Conservation (phyloP, 2,329 filamentous ascomycete species). For the Exophiala calicioides region DNA sequence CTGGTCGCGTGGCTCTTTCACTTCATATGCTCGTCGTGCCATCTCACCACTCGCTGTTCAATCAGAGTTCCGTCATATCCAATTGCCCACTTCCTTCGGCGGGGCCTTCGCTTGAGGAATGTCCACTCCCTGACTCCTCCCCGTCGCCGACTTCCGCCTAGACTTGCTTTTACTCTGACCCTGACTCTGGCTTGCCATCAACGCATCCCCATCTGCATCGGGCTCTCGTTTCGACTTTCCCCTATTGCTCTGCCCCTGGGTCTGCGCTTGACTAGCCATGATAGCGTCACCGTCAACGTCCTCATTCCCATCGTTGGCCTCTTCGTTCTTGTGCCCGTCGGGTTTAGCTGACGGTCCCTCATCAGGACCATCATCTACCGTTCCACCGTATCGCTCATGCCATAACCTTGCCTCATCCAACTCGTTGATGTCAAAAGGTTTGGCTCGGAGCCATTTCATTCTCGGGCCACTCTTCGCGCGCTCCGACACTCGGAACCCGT, state of each 20-base stretch:
- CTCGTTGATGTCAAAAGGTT: constrained; percentile 76
- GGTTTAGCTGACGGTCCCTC: constrained; percentile 42
- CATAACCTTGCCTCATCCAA: constrained; percentile 68
- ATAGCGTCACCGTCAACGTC: constrained; percentile 26
- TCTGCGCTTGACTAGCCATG: constrained; percentile 28
- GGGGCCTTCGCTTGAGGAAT: constrained; percentile 1
- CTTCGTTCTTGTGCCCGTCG: constrained; percentile 42
- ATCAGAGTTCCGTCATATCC: constrained; percentile 20
- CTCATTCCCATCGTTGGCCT: constrained; percentile 42
- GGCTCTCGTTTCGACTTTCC: constrained; percentile 2
- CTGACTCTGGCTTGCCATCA: constrained; percentile 24
- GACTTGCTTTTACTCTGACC: constrained; percentile 9
- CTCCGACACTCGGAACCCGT: constrained; percentile 93
- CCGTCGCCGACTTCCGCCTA: constrained; percentile 13
- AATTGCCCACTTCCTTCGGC: constrained; percentile 6
- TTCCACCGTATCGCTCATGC: constrained; percentile 36
- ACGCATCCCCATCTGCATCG: constrained; percentile 24
- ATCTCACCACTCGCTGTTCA: no score
- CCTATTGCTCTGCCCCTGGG: constrained; percentile 4
- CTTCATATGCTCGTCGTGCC: not conserved
- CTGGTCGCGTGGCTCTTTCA: no score
- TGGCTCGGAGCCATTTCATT: constrained; percentile 94
- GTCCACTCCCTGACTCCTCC: constrained; percentile 7
- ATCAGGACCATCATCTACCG: constrained; percentile 35
- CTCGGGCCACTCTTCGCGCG: constrained; percentile 83